Evolutionary conservation across 495 filamentous ascomycete genomes (phyloP), one percentile per base, ranked within the genome.

Genomic region (Trichocladium uniseriatum): DNA sequence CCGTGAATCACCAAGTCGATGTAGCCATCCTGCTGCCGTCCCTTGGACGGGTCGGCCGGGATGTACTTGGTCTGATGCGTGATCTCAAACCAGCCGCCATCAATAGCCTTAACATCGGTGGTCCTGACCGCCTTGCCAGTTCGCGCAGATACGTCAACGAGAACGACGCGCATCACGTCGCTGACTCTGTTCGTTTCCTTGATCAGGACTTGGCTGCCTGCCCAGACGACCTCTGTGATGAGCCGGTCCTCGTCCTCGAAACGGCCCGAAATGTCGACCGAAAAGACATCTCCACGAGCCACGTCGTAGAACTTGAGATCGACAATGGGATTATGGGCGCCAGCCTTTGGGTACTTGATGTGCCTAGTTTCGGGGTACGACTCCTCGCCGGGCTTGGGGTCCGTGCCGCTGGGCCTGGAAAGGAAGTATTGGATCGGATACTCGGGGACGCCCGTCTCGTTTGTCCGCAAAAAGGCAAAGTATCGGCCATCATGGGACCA

Each of bases 291-390:
- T 2, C 79, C 73, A 46, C 80, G 85, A n/a, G 70, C 76, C 28
- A 95, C 73, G 56, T 96, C 89, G 64, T 91, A 97, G 67, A 96
- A 94, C 49, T 84, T 79, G 32, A 98, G 63, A 47, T 84, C 78
- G 11, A 97, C 94, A 15, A 86, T 75, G 7, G 92, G 92, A 64
- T 97, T 97, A 29, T 91, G 89, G 10, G 89, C 83, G 8, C 94
- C 92, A 45, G 92, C 84, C 68, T 97, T 97, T 22, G 92, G 92
- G 62, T 98, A 98, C 65, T 98, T 98, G 76, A 98, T 94, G 51
- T 87, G 71, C 41, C 86, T 73, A 16, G 89, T 80, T 62, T 97
- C 92, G 0, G 92, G 92, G 60, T 98, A 98, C 43, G 78, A 81
- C 63, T 96, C 88, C 52, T 91, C 76, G 15, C 88, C 92, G 0